Base-by-base conservation (phyloP, 352 stramenopile species). In the Globisporangium iwayamae region DNA sequence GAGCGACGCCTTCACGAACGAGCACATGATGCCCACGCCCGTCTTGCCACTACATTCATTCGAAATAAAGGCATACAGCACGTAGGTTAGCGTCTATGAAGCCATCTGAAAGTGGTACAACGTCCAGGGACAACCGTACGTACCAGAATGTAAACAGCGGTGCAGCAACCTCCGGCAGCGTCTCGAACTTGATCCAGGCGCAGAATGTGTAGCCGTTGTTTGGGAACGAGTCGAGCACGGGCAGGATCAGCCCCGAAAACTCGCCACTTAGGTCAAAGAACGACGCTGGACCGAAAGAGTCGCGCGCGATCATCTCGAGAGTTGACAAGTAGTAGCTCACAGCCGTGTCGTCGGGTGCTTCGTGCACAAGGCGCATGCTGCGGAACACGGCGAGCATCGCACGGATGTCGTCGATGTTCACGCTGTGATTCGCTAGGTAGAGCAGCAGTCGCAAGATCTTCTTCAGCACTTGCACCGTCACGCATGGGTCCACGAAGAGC, bases 191-290 rank as follows among this genome's bases (percentile, higher is more conserved):
- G 60, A 94, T 87, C 85, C 85, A 94, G 3, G 82, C 79, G 64
- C 83, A 92, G 46, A 94, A 92, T 0, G 85, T 94, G 70, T 94
- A 93, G 28, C 83, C 85, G n/a, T 87, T 87, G 41, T 73, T 86
- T 5, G 85, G 85, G 55, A 94, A 94, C 1, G 76, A 71, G 46
- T 90, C 83, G 20, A 93, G 66, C 32, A 89, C 75, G 0, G 83
- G 82, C 55, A 94, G 62, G 2, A 91, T 62, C 1, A 94, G 71
- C 0, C 85, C 85, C 18, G 85, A 94, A 45, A 79, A 89, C 43
- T 93, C 81, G 56, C 84, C 85, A 41, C 81, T 93, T 2, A 94
- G 68, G 47, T 94, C 85, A 51, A 94, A 91, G 65, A 91, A 94
- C n/a, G 80, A 90, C 25, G 81, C 78, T 7, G 85, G 85, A 0